phyloP scores from a whole-genome alignment of 2,329 filamentous ascomycete species.

The Colletotrichum tropicicola region DNA sequence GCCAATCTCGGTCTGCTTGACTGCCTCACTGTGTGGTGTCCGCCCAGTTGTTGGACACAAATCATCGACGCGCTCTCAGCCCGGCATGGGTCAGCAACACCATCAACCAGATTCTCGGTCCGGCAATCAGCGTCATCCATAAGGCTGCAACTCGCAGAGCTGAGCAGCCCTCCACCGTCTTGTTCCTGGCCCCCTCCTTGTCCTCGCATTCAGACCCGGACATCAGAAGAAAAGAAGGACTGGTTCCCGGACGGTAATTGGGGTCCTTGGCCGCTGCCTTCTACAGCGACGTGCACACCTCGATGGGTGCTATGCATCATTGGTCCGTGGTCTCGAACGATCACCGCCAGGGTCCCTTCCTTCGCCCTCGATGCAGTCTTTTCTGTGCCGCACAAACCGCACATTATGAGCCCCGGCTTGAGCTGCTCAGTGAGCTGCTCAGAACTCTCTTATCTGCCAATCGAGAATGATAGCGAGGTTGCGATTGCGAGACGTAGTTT shows the following conservation, averaged over 20 bases:
- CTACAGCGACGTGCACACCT: background rate
- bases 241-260: background rate
- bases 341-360: constrained; percentile 11
- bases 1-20: constrained; percentile 16
- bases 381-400: background rate
- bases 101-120: constrained; percentile 12
- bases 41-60: background rate
- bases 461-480: too few relatives aligned
- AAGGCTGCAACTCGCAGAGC: background rate
- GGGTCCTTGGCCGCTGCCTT: background rate
- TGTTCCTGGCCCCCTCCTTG: background rate
- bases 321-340: constrained; percentile 8
- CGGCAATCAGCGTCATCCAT: background rate
- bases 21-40: constrained; percentile 1
- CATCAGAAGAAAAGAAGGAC: background rate
- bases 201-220: background rate
- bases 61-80: constrained; percentile 11
- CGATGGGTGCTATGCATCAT: background rate
- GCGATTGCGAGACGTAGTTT: too few relatives aligned
- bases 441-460: too few relatives aligned
- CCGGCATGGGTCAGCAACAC: constrained; percentile 15
- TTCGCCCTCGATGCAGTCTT: background rate
- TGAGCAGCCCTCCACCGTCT: background rate
- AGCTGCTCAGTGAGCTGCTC: too few relatives aligned
- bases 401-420: background rate